Evolutionary conservation across 2,329 filamentous ascomycete genomes (phyloP).

Genomic region (Exophiala oligosperma): DNA sequence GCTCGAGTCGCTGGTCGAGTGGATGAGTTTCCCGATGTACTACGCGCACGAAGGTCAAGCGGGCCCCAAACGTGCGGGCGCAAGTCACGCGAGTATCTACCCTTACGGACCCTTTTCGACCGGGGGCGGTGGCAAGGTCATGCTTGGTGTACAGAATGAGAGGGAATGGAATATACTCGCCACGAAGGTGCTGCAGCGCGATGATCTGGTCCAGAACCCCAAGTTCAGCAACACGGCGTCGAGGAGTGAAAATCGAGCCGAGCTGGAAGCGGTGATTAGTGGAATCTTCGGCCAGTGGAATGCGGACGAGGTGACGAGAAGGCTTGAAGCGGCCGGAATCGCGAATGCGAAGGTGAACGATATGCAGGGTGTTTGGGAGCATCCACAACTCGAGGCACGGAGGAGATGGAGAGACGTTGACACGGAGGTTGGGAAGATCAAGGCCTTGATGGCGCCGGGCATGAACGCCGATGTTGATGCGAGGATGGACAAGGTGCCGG

Average conservation of each 20-base stretch:
- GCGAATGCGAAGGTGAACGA: slow-evolving; percentile 59
- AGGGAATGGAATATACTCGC: slow-evolving; percentile 56
- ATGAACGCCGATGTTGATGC: slow-evolving; percentile 35
- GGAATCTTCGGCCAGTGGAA: slow-evolving; percentile 42
- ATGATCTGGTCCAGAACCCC: slow-evolving; percentile 44
- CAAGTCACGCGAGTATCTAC: slow-evolving; percentile 57
- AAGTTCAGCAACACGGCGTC: slow-evolving; percentile 51
- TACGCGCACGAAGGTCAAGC: slow-evolving; percentile 51
- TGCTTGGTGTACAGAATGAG: slow-evolving; percentile 61
- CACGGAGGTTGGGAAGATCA: slow-evolving; percentile 48
- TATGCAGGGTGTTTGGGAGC: slow-evolving; percentile 56
- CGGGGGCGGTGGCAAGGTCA: slow-evolving; percentile 50
- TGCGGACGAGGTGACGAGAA: slow-evolving; percentile 42
- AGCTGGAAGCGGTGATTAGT: slow-evolving; percentile 49
- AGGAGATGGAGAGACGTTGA: slow-evolving; percentile 53
- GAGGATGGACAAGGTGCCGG: slow-evolving; percentile 48
- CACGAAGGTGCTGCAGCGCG: slow-evolving; percentile 45
- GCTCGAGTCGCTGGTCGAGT: slow-evolving; percentile 60
- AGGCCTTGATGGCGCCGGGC: slow-evolving; percentile 54
- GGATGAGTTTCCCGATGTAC: slow-evolving; percentile 60
- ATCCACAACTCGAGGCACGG: slow-evolving; percentile 54
- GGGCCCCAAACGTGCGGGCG: slow-evolving; percentile 48
- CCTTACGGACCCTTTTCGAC: slow-evolving; percentile 58
- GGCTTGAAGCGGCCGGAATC: slow-evolving; percentile 51
- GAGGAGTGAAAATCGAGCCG: slow-evolving; percentile 49